These are phyloP conservation scores for Choanephora cucurbitarum DNA, from an alignment of 371 early-diverging fungal genomes.

Conservation along the genomic window DNA sequence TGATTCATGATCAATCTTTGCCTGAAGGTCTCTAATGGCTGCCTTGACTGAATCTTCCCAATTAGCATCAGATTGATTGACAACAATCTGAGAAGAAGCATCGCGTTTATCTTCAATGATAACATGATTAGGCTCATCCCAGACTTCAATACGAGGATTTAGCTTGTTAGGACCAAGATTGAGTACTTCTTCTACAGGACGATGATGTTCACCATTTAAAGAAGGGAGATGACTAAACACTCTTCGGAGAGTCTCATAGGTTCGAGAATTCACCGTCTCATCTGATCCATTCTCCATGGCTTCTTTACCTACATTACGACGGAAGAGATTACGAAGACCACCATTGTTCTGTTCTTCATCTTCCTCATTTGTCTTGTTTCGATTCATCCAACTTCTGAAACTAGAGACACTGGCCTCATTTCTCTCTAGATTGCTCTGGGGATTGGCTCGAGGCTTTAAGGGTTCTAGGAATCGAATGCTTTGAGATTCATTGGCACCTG, in stretches of 20 bases:
- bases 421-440: slow-evolving; percentile 25
- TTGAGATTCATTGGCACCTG: slow-evolving; percentile 27
- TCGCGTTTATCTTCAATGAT: slow-evolving; percentile 36
- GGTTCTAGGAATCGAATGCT: slow-evolving; percentile 53
- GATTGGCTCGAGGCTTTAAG: slow-evolving; percentile 37
- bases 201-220: not conserved
- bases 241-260: not conserved
- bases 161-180: slow-evolving; percentile 7
- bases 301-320: slow-evolving; percentile 26
- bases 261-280: not conserved
- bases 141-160: slow-evolving; percentile 39
- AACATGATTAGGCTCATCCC: slow-evolving; percentile 40
- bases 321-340: slow-evolving; percentile 38
- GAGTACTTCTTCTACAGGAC: slow-evolving; percentile 5
- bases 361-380: slow-evolving; percentile 15
- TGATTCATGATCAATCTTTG: slow-evolving; percentile 8
- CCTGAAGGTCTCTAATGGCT: slow-evolving; percentile 23
- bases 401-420: slow-evolving; percentile 47
- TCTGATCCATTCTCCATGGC: slow-evolving; percentile 1
- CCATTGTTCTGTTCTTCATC: slow-evolving; percentile 9
- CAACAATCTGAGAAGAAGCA: slow-evolving; percentile 21
- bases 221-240: slow-evolving; percentile 10
- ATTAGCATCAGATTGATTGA: slow-evolving; percentile 33
- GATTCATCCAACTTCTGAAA: slow-evolving; percentile 33
- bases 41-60: slow-evolving; percentile 30